Base-by-base conservation (phyloP, 1,284 basidiomycete genomes). In the Mixia osmundae region DNA sequence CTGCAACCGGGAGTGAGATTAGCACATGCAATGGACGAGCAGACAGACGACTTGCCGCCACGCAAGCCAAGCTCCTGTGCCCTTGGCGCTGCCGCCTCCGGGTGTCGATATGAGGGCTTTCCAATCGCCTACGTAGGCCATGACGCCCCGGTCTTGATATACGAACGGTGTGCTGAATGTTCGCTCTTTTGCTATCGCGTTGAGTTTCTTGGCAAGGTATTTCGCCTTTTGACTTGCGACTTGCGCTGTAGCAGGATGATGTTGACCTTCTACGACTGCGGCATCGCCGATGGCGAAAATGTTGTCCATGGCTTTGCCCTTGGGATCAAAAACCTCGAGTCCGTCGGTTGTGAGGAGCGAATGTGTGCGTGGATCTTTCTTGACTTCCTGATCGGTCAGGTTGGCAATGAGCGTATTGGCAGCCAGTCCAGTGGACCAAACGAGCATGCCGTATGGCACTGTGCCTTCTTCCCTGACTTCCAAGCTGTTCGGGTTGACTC, bases 111-210 rank as follows among this genome's bases (percentile, higher is more conserved):
- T n/a, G 8, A 77, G 21, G 3, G 54, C 69, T 28, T 40, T 67
- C 65, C 72, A 75, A 46, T 71, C 65, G 18, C 80, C 79, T 25
- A 83, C 62, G 51, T 78, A 78, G 6, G 80, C 77, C 53, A 87
- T 60, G 44, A 68, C 73, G 6, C 80, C 78, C 35, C 62, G 61
- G 49, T 77, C 72, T 34, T 66, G 61, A 58, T 76, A 78, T 43
- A 62, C 56, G 56, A 82, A 82, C 10, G 66, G 59, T 39, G 61
- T 55, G 1, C 25, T 22, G 5, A 11, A 10, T 22, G 40, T 35
- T 9, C 39, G 36, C 19, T 36, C 28, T 18, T 36, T 34, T 12
- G 43, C 41, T 11, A 39, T 18, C 5, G 37, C 33, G 30, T 53
- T 56, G 34, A 56, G 42, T 8, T 44, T 38, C 18, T 38, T 36